Evolutionary conservation across 1,284 basidiomycete species (phyloP).

Genomic region (Mycena sp.): DNA sequence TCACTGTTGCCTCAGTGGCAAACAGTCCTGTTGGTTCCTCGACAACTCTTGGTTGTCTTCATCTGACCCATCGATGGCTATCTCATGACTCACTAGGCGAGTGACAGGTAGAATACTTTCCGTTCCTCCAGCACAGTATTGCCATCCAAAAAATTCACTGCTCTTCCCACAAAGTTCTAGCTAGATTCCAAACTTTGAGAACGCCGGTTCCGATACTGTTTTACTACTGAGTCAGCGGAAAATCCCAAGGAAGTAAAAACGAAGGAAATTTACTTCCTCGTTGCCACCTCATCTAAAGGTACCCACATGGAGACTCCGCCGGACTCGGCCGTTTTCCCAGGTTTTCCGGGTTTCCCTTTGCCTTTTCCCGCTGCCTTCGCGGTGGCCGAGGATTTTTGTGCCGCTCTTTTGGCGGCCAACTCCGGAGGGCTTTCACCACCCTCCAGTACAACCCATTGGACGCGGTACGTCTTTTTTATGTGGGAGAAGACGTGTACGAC

Average conservation of each 20-base stretch:
- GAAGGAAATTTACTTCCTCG: conserved; percentile 66
- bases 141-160: conserved; percentile 18
- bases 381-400: conserved; percentile 30
- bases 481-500: conserved; percentile 91
- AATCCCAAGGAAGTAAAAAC: too few species aligned
- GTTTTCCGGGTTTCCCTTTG: conserved; percentile 19
- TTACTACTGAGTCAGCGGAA: conserved; percentile 16
- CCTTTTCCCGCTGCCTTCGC: conserved; percentile 28
- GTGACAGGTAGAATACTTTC: too few species aligned
- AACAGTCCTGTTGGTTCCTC: too few species aligned
- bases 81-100: too few species aligned
- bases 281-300: conserved; percentile 58
- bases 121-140: too few species aligned
- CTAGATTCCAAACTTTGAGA: conserved; percentile 65
- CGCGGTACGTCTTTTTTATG: conserved; percentile 89
- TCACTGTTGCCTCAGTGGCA: too few species aligned
- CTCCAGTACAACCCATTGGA: conserved; percentile 74
- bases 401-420: conserved; percentile 1
- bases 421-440: conserved; percentile 56
- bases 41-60: too few species aligned
- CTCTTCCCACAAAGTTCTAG: conserved; percentile 47
- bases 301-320: conserved; percentile 57
- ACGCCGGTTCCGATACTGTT: conserved; percentile 69
- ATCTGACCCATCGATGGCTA: too few species aligned
- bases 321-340: conserved; percentile 12